phyloP scores from a whole-genome alignment of 164 flowering plant species.

The Platanus orientalis region DNA sequence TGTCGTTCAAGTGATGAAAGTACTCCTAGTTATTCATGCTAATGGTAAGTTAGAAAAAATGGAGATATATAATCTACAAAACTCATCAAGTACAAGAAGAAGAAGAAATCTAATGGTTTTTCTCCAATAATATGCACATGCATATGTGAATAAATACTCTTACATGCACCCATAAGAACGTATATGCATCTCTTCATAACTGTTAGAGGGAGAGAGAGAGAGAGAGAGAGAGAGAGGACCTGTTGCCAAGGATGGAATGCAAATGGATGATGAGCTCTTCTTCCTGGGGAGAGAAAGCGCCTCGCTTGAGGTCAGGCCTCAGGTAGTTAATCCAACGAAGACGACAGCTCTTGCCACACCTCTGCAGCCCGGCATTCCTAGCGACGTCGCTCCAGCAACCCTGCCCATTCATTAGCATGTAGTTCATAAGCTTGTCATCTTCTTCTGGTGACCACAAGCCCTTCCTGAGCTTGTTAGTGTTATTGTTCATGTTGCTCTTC shows the following conservation, averaged over 20 bases:
- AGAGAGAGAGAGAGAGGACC: conserved; percentile 30
- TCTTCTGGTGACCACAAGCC: conserved; percentile 82
- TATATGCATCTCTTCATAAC: too few species aligned
- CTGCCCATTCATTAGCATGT: conserved; percentile 66
- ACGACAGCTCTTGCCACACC: conserved; percentile 78
- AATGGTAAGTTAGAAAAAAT: too few species aligned
- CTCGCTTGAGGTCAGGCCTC: conserved; percentile 70
- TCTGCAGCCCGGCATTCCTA: conserved; percentile 58
- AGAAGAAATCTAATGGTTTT: too few species aligned
- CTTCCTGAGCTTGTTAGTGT: conserved; percentile 41
- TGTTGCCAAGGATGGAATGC: conserved; percentile 72
- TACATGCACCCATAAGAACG: not conserved
- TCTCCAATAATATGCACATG: too few species aligned
- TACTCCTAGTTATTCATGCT: too few species aligned
- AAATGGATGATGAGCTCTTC: conserved; percentile 61
- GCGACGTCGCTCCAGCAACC: conserved; percentile 85
- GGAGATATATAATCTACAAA: too few species aligned
- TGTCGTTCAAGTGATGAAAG: too few species aligned
- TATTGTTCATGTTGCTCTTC: conserved; percentile 18
- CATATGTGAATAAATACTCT: too few species aligned
- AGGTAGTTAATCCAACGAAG: conserved; percentile 77
- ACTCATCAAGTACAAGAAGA: too few species aligned
- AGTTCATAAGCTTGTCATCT: conserved; percentile 64
- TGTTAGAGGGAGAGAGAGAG: conserved; percentile 17
- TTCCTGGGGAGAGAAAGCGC: conserved; percentile 63